phyloP scores from a whole-genome alignment of 495 filamentous ascomycete genomes.

The Opeltia flavorubescens region DNA sequence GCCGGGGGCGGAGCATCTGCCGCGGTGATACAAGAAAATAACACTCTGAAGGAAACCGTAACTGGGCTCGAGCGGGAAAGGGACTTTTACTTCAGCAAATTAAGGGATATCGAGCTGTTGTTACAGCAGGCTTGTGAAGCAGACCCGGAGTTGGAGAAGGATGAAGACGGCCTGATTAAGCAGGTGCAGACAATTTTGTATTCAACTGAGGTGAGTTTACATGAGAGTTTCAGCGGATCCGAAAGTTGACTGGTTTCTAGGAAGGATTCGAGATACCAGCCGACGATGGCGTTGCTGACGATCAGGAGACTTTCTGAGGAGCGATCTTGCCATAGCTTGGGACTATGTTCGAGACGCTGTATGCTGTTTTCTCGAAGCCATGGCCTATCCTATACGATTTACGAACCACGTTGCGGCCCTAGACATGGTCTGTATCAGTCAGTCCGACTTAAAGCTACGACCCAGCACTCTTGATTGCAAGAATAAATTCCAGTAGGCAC shows the following conservation, averaged over 20 bases:
- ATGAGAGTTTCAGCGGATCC: not conserved
- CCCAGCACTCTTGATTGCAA: too few species aligned
- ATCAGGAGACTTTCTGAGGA: slow-evolving; percentile 37
- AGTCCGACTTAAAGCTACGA: too few species aligned
- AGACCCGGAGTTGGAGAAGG: slow-evolving; percentile 81
- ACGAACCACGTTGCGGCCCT: too few species aligned
- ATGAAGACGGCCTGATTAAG: slow-evolving; percentile 80
- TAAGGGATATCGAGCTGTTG: slow-evolving; percentile 89
- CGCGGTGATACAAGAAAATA: slow-evolving; percentile 67
- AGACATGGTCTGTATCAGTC: too few species aligned
- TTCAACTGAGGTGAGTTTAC: slow-evolving; percentile 65
- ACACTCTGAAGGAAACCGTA: slow-evolving; percentile 71
- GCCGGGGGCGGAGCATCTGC: slow-evolving; percentile 43
- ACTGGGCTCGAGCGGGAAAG: slow-evolving; percentile 81
- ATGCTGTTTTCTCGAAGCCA: too few species aligned
- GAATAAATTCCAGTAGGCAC: too few species aligned
- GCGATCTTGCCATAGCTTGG: not conserved
- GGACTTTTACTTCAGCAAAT: slow-evolving; percentile 98
- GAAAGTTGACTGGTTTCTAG: slow-evolving; percentile 15
- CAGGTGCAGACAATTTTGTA: slow-evolving; percentile 93
- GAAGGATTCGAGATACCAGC: slow-evolving; percentile 40
- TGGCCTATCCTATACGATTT: too few species aligned
- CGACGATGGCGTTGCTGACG: slow-evolving; percentile 26
- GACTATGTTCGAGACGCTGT: too few species aligned
- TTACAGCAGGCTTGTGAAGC: slow-evolving; percentile 83